Conservation (phyloP, 1,284 basidiomycete genomes). For the Sanghuangporus sanghuang region DNA sequence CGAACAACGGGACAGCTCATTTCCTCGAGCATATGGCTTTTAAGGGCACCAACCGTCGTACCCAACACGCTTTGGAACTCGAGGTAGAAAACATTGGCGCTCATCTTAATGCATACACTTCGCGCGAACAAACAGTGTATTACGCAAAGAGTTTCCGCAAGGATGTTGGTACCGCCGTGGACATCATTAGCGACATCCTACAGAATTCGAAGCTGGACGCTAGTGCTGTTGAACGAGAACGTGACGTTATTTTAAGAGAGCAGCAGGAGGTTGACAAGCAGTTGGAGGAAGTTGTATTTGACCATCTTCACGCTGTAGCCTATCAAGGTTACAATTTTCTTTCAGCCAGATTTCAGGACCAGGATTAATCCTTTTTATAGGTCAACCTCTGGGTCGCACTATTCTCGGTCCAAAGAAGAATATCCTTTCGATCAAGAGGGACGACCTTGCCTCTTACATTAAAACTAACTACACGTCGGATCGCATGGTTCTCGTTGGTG, state of each 20-base stretch:
- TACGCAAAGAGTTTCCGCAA: conserved; percentile 99
- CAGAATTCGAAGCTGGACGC: conserved; percentile 96
- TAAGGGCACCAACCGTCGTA: conserved; percentile 89
- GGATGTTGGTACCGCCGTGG: conserved; percentile 88
- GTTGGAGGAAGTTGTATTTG: conserved; percentile 97
- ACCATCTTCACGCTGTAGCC: conserved; percentile 95
- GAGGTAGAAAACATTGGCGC: conserved; percentile 99
- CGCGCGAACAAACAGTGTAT: conserved; percentile 98
- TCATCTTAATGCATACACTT: conserved; percentile 98
- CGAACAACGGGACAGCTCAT: conserved; percentile 95
- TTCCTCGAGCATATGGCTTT: conserved; percentile 99
- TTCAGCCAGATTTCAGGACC: conserved; percentile 4
- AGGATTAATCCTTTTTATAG: conserved; percentile 35
- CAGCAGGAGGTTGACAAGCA: conserved; percentile 99
- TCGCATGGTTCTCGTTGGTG: conserved; percentile 97
- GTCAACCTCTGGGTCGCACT: conserved; percentile 92
- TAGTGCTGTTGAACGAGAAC: conserved; percentile 89
- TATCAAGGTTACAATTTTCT: conserved; percentile 67
- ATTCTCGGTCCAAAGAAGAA: conserved; percentile 97
- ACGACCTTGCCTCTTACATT: conserved; percentile 91
- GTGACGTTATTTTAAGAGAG: conserved; percentile 95
- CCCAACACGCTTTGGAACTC: conserved; percentile 90
- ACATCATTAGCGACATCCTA: conserved; percentile 98
- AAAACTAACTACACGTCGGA: conserved; percentile 98
- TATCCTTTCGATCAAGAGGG: conserved; percentile 92